Base-by-base conservation (phyloP, 2,329 filamentous ascomycete genomes). In the Fusarium virguliforme region DNA sequence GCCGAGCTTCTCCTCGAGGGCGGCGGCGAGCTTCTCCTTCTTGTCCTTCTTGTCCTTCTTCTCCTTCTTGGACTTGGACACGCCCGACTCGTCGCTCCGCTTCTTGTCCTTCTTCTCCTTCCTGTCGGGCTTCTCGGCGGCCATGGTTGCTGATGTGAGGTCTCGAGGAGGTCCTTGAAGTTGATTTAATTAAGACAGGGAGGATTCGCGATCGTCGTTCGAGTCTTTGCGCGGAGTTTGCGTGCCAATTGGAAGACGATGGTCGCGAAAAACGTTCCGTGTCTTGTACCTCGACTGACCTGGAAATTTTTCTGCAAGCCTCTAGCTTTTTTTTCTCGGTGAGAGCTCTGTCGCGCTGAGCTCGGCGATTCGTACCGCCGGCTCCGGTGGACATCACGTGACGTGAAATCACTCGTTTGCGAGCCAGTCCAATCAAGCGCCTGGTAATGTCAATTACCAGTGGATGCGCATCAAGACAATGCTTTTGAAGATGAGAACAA, bases 11-110 rank as follows among this genome's bases (percentile, higher is more conserved):
- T 90, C 88, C 75, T 94, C 89, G 68, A 94, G 84, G 63, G 88
- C 87, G 41, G 85, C 86, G 53, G 85, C 87, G 67, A 90, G 88
- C 88, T 92, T 92, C 75, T 93, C 90, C 85, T 92, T 92, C 87
- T 93, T 93, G 46, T 86, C 85, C 81, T 90, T 92, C 85, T 92
- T 92, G 35, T 88, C 86, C 77, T 89, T 88, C 82, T 88, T 88
- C 62, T 89, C 87, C 81, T 88, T 87, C 79, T 87, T 86, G 72
- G 82, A 75, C 81, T 89, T 89, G 76, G 79, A 79, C 64, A 89
- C 82, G 75, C 86, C 86, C 62, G 85, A 82, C 60, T 83, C 83
- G 65, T 88, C 86, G 80, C 84, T 86, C 77, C 85, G 83, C 85
- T 87, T 88, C 85, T 89, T 88, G 59, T 88, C 86, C 82, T 88